These are phyloP conservation scores for Verticillium dahliae DNA, from an alignment of 2,329 filamentous ascomycete species.

Conservation along the genomic window DNA sequence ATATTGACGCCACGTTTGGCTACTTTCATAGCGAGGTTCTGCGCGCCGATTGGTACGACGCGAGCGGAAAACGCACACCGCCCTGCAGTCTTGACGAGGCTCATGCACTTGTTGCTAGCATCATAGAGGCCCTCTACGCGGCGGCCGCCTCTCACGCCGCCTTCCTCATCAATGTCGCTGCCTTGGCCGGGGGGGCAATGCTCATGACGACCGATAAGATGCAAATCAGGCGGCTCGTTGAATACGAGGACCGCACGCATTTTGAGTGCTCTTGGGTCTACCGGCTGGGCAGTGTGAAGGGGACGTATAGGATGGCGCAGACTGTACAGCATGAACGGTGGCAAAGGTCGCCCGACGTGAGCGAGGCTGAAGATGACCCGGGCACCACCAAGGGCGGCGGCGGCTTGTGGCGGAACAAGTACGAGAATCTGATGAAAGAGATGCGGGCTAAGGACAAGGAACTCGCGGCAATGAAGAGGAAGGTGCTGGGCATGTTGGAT, in stretches of 20 bases:
- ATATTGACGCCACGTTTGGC: constrained; percentile 49
- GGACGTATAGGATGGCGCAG: constrained; percentile 46
- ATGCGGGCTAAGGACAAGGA: not conserved
- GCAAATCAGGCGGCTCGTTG: constrained; percentile 36
- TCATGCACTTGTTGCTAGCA: constrained; percentile 43
- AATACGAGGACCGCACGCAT: constrained; percentile 29
- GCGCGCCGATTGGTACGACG: constrained; percentile 45
- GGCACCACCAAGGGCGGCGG: constrained; percentile 9
- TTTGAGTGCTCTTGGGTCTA: constrained; percentile 52
- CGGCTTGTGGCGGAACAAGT: constrained; percentile 5
- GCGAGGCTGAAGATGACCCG: constrained; percentile 10
- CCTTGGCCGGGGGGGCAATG: constrained; percentile 45
- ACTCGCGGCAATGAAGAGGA: not conserved
- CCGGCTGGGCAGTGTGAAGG: constrained; percentile 44
- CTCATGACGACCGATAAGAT: constrained; percentile 37
- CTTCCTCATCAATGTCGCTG: constrained; percentile 54
- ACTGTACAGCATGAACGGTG: constrained; percentile 36
- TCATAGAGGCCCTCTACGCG: constrained; percentile 46
- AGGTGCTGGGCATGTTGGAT: not conserved
- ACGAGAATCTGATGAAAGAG: not conserved
- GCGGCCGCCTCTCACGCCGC: constrained; percentile 44
- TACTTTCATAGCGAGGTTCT: constrained; percentile 46
- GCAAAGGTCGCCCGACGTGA: constrained; percentile 23
- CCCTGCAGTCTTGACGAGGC: constrained; percentile 45
- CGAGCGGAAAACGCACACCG: constrained; percentile 32